Evolutionary conservation across 371 early-diverging fungal species (phyloP), one percentile per base, ranked within the genome.

Genomic region (Mucor racemosus): DNA sequence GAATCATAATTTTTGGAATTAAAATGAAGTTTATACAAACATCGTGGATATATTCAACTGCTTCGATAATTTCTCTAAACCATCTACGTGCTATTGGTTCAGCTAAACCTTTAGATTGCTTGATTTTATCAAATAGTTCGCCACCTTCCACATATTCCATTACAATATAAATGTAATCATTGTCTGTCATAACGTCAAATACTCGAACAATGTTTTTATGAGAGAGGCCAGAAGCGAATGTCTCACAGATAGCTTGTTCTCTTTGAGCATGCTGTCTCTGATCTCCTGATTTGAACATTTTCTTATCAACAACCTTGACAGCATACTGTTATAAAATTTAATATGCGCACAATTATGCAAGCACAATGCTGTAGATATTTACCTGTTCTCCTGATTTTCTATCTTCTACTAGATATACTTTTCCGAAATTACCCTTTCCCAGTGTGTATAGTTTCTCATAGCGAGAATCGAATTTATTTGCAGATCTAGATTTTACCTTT

Each of bases 101-200:
- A 5, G 87, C 78, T 53, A 99, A 77, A 10, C 92, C 82, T 5
- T 95, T 95, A 54, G 90, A 84, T 73, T 94, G 92, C 38, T 94
- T 90, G 31, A 99, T 91, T 69, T 94, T 91, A 62, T 98, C 97
- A 77, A 98, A 96, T 41, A 99, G 81, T 79, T 99, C 99, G 15
- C 97, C 97, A 61, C 99, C 99, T 63, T 92, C 92, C 55, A 96
- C 85, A 71, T 96, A 94, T 74, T 99, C 99, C 91, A 99, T 92
- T 10, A 99, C 92, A 46, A 99, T 84, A 79, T 93, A 94, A 61
- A 94, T 93, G 48, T 89, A 88, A 57, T 91, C 90, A 41, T 91
- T 86, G 19, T 93, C 91, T 66, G 94, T 91, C 50, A 92, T 87
- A 14, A 96, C 96, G 58, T 95, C 94, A 67, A 92, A 91, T n/a